These are phyloP conservation scores for Ascosphaera acerosa DNA, from an alignment of 2,329 filamentous ascomycete species.

Conservation along the genomic window DNA sequence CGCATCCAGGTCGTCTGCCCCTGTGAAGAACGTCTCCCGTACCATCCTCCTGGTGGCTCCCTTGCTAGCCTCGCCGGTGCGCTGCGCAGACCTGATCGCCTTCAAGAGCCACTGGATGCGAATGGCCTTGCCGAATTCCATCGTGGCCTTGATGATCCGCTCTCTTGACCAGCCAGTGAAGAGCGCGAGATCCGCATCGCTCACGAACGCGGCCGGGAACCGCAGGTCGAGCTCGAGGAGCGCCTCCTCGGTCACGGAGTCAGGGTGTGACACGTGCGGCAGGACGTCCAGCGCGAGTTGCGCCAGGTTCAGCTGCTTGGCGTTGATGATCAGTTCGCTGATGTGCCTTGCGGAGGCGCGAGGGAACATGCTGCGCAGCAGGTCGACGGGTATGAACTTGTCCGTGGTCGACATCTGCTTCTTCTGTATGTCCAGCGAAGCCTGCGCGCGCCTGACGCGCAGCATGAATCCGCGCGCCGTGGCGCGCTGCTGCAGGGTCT, in stretches of 20 bases:
- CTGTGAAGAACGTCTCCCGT: not conserved
- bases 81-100: not conserved
- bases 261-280: not conserved
- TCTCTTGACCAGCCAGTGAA: not conserved
- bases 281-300: not conserved
- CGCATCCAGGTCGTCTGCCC: not conserved
- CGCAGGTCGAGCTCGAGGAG: slow-evolving; percentile 1
- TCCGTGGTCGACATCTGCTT: not conserved
- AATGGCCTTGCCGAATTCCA: slow-evolving; percentile 1
- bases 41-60: not conserved
- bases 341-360: not conserved
- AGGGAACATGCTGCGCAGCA: slow-evolving; percentile 1
- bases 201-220: not conserved
- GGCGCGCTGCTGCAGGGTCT: not conserved
- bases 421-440: not conserved
- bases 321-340: not conserved
- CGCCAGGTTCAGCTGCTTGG: not conserved
- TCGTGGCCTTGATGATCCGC: not conserved
- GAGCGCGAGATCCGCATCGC: slow-evolving; percentile 1
- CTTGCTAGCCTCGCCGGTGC: not conserved
- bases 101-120: not conserved
- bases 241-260: not conserved
- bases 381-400: not conserved
- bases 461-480: not conserved
- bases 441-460: not conserved